A percentile compares a stretch with the other conserved stretches of the same genome.
These are phyloP conservation scores for Claviceps pazoutovae DNA, from an alignment of 2,329 filamentous ascomycete species.

Conservation along the genomic window DNA sequence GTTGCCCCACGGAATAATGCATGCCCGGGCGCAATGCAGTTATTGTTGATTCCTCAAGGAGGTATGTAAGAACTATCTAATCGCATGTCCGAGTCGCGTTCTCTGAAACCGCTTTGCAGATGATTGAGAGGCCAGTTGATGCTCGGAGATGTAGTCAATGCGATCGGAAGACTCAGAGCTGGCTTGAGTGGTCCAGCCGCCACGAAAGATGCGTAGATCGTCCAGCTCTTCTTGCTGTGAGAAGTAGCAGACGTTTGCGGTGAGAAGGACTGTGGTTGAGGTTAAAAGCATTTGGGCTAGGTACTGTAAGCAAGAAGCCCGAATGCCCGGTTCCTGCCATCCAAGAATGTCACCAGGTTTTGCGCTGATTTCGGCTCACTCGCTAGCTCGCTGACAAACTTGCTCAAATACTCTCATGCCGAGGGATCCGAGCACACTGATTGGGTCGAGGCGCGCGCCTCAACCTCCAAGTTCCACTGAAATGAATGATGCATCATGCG, in stretches of 20 bases:
- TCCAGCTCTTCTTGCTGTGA: neutral
- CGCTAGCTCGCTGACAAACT: conserved; percentile 14
- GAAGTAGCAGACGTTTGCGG: neutral
- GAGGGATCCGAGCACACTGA: conserved; percentile 1
- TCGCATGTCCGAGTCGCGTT: neutral
- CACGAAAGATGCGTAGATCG: neutral
- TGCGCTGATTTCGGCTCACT: neutral
- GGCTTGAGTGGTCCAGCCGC: neutral
- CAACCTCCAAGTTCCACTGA: neutral
- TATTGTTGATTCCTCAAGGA: neutral
- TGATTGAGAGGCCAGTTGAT: neutral
- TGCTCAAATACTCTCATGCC: conserved; percentile 25
- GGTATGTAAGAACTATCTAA: neutral
- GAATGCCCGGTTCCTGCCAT: too few species aligned
- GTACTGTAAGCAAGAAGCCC: too few species aligned
- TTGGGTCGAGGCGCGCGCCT: conserved; percentile 4
- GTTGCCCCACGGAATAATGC: neutral
- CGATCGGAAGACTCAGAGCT: neutral
- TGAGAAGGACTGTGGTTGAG: neutral
- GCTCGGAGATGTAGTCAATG: neutral
- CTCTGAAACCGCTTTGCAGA: neutral
- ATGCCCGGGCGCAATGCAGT: neutral
- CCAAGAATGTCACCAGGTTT: neutral
- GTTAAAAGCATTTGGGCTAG: neutral
- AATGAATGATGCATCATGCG: neutral